These are phyloP conservation scores for Spathaspora arborariae DNA, from an alignment of 805 yeast genomes.

Conservation along the genomic window DNA sequence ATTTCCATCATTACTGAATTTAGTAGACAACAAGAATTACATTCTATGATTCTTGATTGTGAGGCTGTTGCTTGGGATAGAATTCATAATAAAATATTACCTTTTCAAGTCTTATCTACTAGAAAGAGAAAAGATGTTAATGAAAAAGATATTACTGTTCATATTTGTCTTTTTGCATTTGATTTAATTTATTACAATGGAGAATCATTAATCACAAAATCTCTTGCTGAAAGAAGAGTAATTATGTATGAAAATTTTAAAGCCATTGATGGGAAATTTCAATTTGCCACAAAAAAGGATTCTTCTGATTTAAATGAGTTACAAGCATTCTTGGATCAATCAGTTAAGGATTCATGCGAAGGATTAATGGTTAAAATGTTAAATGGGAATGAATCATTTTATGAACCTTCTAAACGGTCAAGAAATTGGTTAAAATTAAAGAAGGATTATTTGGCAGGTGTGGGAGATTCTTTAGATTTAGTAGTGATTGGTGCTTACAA, in stretches of 20 bases:
- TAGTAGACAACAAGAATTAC: conserved; percentile 27
- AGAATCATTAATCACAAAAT: conserved; percentile 59
- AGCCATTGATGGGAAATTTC: conserved; percentile 71
- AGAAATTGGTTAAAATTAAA: conserved; percentile 94
- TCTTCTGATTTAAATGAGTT: conserved; percentile 71
- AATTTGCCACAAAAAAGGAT: conserved; percentile 72
- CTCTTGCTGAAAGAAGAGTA: conserved; percentile 69
- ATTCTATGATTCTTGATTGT: conserved; percentile 78
- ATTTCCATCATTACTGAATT: conserved; percentile 63
- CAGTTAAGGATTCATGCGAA: conserved; percentile 87
- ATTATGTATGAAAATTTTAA: conserved; percentile 53
- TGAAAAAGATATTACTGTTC: conserved; percentile 80
- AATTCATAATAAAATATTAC: conserved; percentile 71
- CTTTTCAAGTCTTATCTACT: conserved; percentile 90
- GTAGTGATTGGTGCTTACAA: conserved; percentile 92
- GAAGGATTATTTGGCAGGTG: conserved; percentile 91
- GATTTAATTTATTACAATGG: conserved; percentile 78
- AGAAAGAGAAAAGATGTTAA: conserved; percentile 93
- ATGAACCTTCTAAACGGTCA: conserved; percentile 93
- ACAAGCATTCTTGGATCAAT: conserved; percentile 80
- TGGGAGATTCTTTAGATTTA: conserved; percentile 91
- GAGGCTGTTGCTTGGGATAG: conserved; percentile 98
- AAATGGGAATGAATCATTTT: conserved; percentile 73
- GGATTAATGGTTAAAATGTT: conserved; percentile 94
- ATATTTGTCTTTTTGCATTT: conserved; percentile 89